Evolutionary conservation across 2,329 filamentous ascomycete genomes (phyloP), one percentile per base, ranked within the genome.

Genomic region (Ceratocystis alfenasii): DNA sequence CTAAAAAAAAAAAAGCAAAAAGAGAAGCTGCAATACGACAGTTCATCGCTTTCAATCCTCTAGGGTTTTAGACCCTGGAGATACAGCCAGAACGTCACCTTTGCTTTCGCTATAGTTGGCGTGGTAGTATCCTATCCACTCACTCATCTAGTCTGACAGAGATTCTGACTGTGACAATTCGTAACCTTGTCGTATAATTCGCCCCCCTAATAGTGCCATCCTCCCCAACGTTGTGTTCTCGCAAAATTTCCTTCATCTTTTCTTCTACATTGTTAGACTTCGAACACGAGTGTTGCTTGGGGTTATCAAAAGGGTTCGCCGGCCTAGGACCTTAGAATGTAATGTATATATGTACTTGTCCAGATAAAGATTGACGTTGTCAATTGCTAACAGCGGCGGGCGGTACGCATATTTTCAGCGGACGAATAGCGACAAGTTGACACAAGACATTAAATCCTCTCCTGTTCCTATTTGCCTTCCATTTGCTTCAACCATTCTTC

Each of bases 351-450:
- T 36, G 33, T 41, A 12, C 8, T 12, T 41, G 53, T 33, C 53
- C 28, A 33, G 53, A 59, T 59, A 17, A 36, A 59, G 53, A 59
- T 59, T 59, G 22, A 59, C 53, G 33, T 59, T 33, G 53, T 17
- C 53, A 59, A 20, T 59, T n/a, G 25, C 53, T 59, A 59, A 17
- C 8, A 41, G 36, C 36, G 10, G 36, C 36, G 36, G 8, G 36
- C 8, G 36, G 36, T 12, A 10, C 36, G 10, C 36, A 41, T 41
- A 41, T 17, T 33, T n/a, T 17, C 53, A 59, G 12, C 25, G n/a
- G 17, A 59, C 28, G 12, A 59, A 59, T 17, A 59, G 33, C 53
- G 33, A 59, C 28, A 59, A 33, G 12, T 20, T 17, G 53, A 33
- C 25, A 17, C 53, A 36, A 59, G 53, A 59, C 53, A 36, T 33